phyloP scores from a whole-genome alignment of 495 filamentous ascomycete species.

The Lepidopterella palustris region DNA sequence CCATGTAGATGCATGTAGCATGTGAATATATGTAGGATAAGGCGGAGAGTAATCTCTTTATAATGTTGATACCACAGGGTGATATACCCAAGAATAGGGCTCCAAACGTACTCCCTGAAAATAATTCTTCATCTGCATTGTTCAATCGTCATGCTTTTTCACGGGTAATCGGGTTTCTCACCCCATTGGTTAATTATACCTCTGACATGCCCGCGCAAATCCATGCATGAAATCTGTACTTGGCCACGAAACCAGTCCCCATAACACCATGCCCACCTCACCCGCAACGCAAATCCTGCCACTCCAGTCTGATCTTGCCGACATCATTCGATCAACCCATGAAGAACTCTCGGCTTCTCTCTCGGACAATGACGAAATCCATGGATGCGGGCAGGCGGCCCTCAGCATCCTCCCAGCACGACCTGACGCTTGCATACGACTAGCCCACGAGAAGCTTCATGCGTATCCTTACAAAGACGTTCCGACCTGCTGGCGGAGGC shows the following conservation, averaged over 20 bases:
- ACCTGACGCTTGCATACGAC: conserved; percentile 37
- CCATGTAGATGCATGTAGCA: not conserved
- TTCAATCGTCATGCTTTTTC: too few relatives aligned
- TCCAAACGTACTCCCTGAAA: not conserved
- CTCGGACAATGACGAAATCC: conserved; percentile 40
- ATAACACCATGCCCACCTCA: not conserved
- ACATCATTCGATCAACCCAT: conserved; percentile 15
- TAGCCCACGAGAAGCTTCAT: conserved; percentile 59
- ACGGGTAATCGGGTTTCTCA: too few relatives aligned
- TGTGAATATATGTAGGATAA: not conserved
- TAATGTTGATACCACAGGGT: not conserved
- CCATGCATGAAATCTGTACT: too few relatives aligned
- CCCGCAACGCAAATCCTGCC: not conserved
- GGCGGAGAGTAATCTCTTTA: not conserved
- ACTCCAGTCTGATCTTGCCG: not conserved
- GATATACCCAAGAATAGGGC: not conserved
- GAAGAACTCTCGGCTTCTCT: conserved; percentile 3
- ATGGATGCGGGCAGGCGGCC: conserved; percentile 35
- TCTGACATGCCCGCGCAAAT: too few relatives aligned
- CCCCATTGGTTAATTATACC: too few relatives aligned
- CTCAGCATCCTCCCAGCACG: conserved; percentile 35
- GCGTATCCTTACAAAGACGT: conserved; percentile 72
- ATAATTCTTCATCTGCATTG: too few relatives aligned
- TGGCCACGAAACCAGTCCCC: not conserved
- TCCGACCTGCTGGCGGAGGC: conserved; percentile 62